Evolutionary conservation across 1,284 basidiomycete genomes (phyloP).

Genomic region (Apiotrichum montevideense): DNA sequence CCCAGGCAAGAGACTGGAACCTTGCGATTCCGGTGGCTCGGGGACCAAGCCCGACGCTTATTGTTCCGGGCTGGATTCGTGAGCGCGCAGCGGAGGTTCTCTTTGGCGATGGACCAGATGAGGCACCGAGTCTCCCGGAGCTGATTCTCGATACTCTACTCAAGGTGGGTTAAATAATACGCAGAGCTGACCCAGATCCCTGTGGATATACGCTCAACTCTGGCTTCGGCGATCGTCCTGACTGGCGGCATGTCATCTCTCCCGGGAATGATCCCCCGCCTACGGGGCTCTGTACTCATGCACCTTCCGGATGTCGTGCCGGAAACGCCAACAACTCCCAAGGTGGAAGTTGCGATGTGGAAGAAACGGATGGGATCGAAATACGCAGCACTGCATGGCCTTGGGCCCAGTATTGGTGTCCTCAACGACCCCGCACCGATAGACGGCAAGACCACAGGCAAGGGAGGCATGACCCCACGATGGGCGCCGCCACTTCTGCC

Average conservation of each 20-base stretch:
- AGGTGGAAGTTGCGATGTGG: constrained; percentile 12
- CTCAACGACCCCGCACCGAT: constrained; percentile 64
- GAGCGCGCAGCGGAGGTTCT: constrained; percentile 85
- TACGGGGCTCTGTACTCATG: constrained; percentile 66
- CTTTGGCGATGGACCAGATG: constrained; percentile 68
- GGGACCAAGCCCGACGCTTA: constrained; percentile 44
- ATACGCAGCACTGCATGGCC: constrained; percentile 63
- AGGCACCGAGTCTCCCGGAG: constrained; percentile 75
- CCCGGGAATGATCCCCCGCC: constrained; percentile 81
- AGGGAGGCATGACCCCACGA: constrained; percentile 74
- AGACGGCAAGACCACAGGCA: constrained; percentile 51
- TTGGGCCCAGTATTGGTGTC: constrained; percentile 66
- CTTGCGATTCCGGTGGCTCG: constrained; percentile 11
- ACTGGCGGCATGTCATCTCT: constrained; percentile 85
- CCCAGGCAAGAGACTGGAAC: constrained; percentile 19
- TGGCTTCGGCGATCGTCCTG: constrained; percentile 75
- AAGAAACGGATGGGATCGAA: constrained; percentile 55
- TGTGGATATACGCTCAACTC: constrained; percentile 73
- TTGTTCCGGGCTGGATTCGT: constrained; percentile 90
- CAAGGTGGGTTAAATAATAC: constrained; percentile 53
- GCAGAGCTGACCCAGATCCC: constrained; percentile 57
- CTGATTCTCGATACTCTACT: constrained; percentile 68
- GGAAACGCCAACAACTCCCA: constrained; percentile 21
- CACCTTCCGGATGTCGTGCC: constrained; percentile 49
- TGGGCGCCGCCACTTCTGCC: constrained; percentile 70